Evolutionary conservation across 352 stramenopile species (phyloP), one percentile per base, ranked within the genome.

Genomic region (Globisporangium emineosum): DNA sequence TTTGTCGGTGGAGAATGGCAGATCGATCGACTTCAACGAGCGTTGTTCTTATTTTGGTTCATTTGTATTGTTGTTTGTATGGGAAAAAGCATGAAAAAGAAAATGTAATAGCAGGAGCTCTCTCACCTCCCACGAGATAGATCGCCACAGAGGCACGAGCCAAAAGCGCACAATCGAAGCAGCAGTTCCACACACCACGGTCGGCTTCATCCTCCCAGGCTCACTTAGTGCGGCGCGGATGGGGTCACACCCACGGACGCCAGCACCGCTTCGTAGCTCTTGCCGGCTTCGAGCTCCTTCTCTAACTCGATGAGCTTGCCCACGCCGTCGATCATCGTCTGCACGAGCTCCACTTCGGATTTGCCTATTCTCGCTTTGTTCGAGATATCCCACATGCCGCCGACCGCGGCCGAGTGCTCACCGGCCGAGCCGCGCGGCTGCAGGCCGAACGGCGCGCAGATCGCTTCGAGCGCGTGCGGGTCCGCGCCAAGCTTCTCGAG

Each of bases 301-400:
- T 98, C 94, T 25, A 98, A 70, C 56, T 93, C 80, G 65, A 98
- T 97, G 64, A 98, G 77, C 61, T 91, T 87, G 2, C 85, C 77
- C 1, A 98, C 88, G 30, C 94, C 94, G 64, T 98, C 89, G 56
- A 98, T 98, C 92, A 98, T 98, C 30, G 93, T 92, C 79, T 98
- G 95, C 56, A 98, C 96, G 21, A 98, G 79, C 68, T 98, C 84
- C 5, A 97, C 91, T 68, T 98, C 94, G 43, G 86, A 97, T 60
- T 96, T 97, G 13, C 94, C 94, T 65, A 98, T 89, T 56, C 92
- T 79, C 51, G 96, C 90, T 59, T 96, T 93, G 82, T 98, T 98
- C 3, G 91, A 97, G 67, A 98, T 86, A 58, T 98, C 94, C 74
- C 92, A 98, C 60, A 97, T 92, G 47, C 91, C 89, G 30, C 86